Evolutionary conservation across 768 basidiomycete species (phyloP).

Genomic region (Macrolepiota fuliginosa): DNA sequence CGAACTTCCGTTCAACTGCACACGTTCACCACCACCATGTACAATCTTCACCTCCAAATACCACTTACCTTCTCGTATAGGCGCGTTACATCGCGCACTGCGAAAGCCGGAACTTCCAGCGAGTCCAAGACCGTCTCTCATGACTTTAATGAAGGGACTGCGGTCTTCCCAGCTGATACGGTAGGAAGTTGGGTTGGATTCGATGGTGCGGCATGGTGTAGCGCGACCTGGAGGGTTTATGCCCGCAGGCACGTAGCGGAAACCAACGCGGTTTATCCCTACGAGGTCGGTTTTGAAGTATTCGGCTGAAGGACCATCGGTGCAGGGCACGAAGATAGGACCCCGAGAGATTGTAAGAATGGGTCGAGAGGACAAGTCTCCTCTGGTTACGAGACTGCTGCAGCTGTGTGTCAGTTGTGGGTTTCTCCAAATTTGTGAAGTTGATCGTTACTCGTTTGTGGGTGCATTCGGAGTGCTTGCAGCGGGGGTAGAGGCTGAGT

Average conservation of each 20-base stretch:
- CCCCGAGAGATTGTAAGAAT: conserved; percentile 74
- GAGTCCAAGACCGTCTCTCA: conserved; percentile 73
- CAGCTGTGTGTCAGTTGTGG: conserved; percentile 14
- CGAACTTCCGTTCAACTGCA: background rate
- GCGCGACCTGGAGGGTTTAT: conserved; percentile 57
- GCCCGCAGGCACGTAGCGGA: conserved; percentile 79
- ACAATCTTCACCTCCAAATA: conserved; percentile 89
- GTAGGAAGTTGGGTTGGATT: conserved; percentile 66
- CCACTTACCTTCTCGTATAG: conserved; percentile 88
- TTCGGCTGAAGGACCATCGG: conserved; percentile 41
- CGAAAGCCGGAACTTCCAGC: conserved; percentile 88
- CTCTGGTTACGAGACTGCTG: conserved; percentile 59
- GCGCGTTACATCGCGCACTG: conserved; percentile 86
- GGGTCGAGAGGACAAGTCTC: conserved; percentile 68
- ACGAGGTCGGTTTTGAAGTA: conserved; percentile 70
- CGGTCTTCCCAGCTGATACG: conserved; percentile 92
- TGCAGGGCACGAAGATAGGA: conserved; percentile 62
- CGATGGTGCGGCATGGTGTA: conserved; percentile 75
- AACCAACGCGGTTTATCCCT: conserved; percentile 73
- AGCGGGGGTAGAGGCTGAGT: conserved; percentile 35
- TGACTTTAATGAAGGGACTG: conserved; percentile 73
- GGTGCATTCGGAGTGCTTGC: conserved; percentile 22
- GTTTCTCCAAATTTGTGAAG: background rate
- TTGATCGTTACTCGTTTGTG: conserved; percentile 3
- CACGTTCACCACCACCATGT: conserved; percentile 64